phyloP scores from a whole-genome alignment of 805 yeast genomes.

The Candida schatavii region DNA sequence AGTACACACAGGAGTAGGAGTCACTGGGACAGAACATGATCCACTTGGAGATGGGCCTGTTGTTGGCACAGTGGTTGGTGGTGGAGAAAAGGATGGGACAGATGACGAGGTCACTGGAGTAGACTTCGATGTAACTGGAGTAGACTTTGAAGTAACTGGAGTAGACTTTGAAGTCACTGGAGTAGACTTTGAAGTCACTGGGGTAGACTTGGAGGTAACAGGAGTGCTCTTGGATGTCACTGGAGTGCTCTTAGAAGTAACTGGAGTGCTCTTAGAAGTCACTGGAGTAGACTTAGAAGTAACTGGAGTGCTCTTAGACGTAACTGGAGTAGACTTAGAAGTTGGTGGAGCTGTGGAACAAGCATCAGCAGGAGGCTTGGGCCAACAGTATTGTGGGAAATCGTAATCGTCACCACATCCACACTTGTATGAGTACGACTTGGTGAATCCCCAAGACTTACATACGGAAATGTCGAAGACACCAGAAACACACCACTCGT shows the following conservation, averaged over 20 bases:
- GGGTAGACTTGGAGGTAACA: background rate
- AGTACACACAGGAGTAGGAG: conserved; percentile 1
- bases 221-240: background rate
- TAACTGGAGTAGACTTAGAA: background rate
- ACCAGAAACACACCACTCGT: background rate
- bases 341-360: conserved; percentile 1
- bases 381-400: conserved; percentile 5
- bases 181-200: background rate
- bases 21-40: conserved; percentile 1
- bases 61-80: background rate
- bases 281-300: background rate
- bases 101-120: background rate
- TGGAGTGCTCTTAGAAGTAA: background rate
- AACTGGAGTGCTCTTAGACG: background rate
- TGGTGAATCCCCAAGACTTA: conserved; percentile 1
- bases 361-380: background rate
- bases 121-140: background rate
- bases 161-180: background rate
- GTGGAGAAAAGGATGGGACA: background rate
- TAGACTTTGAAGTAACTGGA: background rate
- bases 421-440: background rate
- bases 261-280: background rate
- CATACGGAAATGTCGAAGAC: background rate
- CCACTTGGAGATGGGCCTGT: conserved; percentile 1
- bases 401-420: conserved; percentile 3